Base-by-base conservation (phyloP, 768 basidiomycete genomes). In the Pulveroboletus sp. region DNA sequence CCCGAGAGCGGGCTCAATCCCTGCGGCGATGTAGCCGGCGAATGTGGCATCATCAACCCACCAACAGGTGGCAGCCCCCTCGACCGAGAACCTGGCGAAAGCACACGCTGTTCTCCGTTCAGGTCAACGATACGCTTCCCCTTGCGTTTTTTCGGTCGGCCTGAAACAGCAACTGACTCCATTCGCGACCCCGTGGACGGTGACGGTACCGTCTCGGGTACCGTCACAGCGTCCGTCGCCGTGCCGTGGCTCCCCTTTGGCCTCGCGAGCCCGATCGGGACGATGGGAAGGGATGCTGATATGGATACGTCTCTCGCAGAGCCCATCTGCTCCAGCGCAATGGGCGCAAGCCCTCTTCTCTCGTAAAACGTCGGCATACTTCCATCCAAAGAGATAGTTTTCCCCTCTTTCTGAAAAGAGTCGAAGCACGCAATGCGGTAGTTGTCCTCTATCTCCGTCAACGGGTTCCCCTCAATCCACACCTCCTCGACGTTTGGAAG, bases 381-480 rank as follows among this genome's bases (percentile, higher is more conserved):
- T 5, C 90, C 91, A 61, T 97, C 93, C 32, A 97, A 67, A n/a
- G 72, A 68, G 21, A 95, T 76, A 8, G 70, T 71, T 69, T 84
- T 89, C n/a, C 84, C 83, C 70, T 96, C 94, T 59, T 82, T 82
- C 69, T 77, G 82, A 65, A 97, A 97, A 61, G 80, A 79, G 50
- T 86, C 81, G 62, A 94, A 94, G 65, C 93, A 89, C 21, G 80
- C 74, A 31, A 88, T 65, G 15, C 93, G 78, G 66, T 89, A 91
- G 36, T 77, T 78, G 47, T 87, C 76, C 54, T 79, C 87, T 35
- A 77, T 69, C 52, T 87, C 83, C 36, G 76, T 73, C 57, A 96
- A 79, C 1, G 89, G 88, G 61, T 99, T 97, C 5, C 87, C 89
- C 46, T 86, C 81, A 18, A 93, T 72, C 83, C 84, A 94, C 3